Percentiles rank a stretch among this genome's conserved stretches.
Conservation (phyloP, 148 eudicot species). For the Vaccinium macrocarpon region DNA sequence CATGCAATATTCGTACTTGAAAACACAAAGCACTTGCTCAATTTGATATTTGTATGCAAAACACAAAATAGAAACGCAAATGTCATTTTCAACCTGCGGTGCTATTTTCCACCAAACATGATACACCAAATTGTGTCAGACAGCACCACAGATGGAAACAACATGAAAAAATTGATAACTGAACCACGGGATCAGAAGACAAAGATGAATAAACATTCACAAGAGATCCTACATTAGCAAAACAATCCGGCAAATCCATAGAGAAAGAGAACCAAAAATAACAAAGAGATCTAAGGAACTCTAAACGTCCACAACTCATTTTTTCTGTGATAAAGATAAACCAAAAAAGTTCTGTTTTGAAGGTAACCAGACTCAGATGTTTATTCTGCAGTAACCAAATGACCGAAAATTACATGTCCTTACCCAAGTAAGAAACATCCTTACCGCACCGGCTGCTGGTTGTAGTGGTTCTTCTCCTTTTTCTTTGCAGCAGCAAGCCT, state of each 20-base stretch:
- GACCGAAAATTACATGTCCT: constrained; percentile 15
- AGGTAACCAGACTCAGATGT: constrained; percentile 21
- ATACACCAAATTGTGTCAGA: background rate
- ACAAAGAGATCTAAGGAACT: constrained; percentile 6
- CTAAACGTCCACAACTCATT: background rate
- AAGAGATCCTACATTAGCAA: background rate
- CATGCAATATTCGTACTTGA: background rate
- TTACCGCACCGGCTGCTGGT: constrained; percentile 91
- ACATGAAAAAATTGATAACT: background rate
- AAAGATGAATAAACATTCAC: background rate
- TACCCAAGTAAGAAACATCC: constrained; percentile 9
- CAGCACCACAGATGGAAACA: constrained; percentile 2
- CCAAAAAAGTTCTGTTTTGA: constrained; percentile 8
- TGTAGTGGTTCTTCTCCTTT: constrained; percentile 97
- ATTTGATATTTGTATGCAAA: background rate
- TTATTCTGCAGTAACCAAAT: constrained; percentile 23
- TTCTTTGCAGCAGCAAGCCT: constrained; percentile 95
- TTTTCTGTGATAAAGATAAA: background rate
- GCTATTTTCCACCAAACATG: background rate
- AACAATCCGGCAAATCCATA: constrained; percentile 10
- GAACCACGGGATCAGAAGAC: background rate
- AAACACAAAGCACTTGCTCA: background rate
- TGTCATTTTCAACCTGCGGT: background rate
- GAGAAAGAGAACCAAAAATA: constrained; percentile 3
- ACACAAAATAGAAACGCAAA: background rate